Evolutionary conservation across 1,284 basidiomycete genomes (phyloP), one percentile per base, ranked within the genome.

Genomic region (Ustilago loliicola): DNA sequence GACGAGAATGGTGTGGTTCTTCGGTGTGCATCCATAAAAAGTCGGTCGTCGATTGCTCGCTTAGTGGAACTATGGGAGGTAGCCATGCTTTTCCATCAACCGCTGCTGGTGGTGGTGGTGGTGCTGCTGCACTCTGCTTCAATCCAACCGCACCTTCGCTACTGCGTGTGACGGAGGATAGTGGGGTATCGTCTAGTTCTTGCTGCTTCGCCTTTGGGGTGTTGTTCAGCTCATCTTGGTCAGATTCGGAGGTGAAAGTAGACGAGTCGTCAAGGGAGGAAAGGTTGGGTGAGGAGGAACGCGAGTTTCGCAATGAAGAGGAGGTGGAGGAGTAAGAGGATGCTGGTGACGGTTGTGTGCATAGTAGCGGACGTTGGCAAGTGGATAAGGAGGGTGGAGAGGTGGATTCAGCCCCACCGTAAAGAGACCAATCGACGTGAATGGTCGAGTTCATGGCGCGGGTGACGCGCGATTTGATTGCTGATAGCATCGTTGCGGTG

Each of bases 11-110:
- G 87, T 99, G 97, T 6, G 96, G 96, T 86, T 99, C 97, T 87
- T 99, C 96, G 1, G 94, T 98, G 90, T 97, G 93, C 64, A 96
- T 87, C 96, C 96, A 99, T 32, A 98, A 88, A 62, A 87, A 88
- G 66, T 88, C 87, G 23, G 42, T 30, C 2, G 75, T 66, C 2
- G 71, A 59, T 30, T 87, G 83, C 63, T 81, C 70, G 8, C 72
- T 64, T 38, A 80, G 78, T 2, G 77, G 51, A 1, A 81, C 66
- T 23, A 80, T 76, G 27, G 72, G 65, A 0, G 87, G 87, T 29
- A 83, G 72, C 86, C 87, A 87, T 2, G 65, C 67, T 50, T 60
- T 72, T 48, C 76, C 69, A 13, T 72, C 72, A 17, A 56, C 42
- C n/a, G 54, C 60, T 30, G 40, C 25, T 21, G 55, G 9, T 30